A percentile compares a stretch with the other conserved stretches of the same genome.
These are phyloP conservation scores for Kwoniella dendrophila DNA, from an alignment of 768 basidiomycete genomes.

Conservation along the genomic window DNA sequence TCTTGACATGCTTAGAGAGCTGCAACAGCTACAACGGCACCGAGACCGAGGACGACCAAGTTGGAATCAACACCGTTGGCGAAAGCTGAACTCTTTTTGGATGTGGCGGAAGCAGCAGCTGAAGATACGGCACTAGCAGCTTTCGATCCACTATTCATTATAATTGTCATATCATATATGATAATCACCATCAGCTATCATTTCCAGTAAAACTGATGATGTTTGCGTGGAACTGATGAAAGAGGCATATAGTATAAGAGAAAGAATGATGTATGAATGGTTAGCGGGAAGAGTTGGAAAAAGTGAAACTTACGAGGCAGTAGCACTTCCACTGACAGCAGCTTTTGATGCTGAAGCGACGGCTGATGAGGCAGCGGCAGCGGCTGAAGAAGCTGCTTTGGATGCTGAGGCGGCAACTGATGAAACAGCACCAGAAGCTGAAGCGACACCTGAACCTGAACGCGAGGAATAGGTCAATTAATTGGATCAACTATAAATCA, in stretches of 20 bases:
- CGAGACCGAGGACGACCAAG: conserved; percentile 9
- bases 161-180: not conserved
- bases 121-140: conserved; percentile 3
- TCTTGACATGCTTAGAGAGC: not conserved
- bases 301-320: not conserved
- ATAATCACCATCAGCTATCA: not conserved
- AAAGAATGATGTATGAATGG: too few relatives aligned
- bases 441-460: not conserved
- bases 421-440: not conserved
- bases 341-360: not conserved
- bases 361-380: not conserved
- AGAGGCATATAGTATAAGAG: too few relatives aligned
- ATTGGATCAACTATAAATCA: not conserved
- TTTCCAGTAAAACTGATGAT: too few relatives aligned
- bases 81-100: not conserved
- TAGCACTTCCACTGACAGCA: not conserved
- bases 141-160: not conserved
- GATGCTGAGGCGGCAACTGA: not conserved
- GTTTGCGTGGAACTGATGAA: too few relatives aligned
- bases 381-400: too few relatives aligned
- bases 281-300: too few relatives aligned
- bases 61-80: not conserved
- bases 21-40: conserved; percentile 8
- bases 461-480: not conserved
- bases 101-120: conserved; percentile 7